phyloP scores from a whole-genome alignment of 768 basidiomycete species.

The Macrocybe gigantea region DNA sequence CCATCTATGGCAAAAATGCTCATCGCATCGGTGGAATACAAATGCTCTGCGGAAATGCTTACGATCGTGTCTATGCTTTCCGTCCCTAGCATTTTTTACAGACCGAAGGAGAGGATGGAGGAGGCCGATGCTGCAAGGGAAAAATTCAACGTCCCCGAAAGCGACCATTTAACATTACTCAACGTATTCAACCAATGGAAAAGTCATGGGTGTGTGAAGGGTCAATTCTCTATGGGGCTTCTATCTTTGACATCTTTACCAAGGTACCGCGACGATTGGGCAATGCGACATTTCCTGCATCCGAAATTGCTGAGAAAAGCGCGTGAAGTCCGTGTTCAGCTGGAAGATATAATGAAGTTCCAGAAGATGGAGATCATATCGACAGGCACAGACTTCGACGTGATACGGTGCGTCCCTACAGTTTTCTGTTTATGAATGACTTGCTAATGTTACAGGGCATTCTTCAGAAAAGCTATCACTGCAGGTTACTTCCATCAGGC shows the following conservation, averaged over 20 bases:
- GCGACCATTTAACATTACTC: conserved; percentile 90
- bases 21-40: conserved; percentile 90
- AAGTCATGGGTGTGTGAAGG: conserved; percentile 68
- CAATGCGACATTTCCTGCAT: conserved; percentile 91
- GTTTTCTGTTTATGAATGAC: not conserved
- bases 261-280: conserved; percentile 93
- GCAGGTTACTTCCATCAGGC: conserved; percentile 99
- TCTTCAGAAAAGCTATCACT: conserved; percentile 84
- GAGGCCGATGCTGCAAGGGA: conserved; percentile 96
- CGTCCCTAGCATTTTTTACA: conserved; percentile 95
- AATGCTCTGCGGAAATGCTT: conserved; percentile 92
- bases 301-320: conserved; percentile 94
- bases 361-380: conserved; percentile 95
- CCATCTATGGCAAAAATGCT: conserved; percentile 99
- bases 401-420: conserved; percentile 48
- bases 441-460: not conserved
- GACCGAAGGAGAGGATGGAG: conserved; percentile 95
- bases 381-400: conserved; percentile 92
- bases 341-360: conserved; percentile 99
- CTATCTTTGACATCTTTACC: conserved; percentile 2
- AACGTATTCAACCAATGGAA: conserved; percentile 99
- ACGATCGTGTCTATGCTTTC: conserved; percentile 99
- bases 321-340: conserved; percentile 89
- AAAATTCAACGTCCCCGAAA: conserved; percentile 98
- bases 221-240: not conserved